These are phyloP conservation scores for Penicillium paradoxum DNA, from an alignment of 495 filamentous ascomycete species.

Conservation along the genomic window DNA sequence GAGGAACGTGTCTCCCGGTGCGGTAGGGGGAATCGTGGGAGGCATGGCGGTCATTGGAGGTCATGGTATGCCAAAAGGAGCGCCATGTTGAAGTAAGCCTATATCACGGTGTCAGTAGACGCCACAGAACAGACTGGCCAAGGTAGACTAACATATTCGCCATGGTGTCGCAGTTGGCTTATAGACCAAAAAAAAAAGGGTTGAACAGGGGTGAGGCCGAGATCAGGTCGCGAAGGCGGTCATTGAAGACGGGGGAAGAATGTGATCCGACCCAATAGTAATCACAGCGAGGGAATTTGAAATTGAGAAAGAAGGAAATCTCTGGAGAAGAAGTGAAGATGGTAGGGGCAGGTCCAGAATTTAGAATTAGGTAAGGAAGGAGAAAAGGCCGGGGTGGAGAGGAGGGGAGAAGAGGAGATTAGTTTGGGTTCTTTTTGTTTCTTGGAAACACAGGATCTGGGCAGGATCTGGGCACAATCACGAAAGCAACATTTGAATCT, in stretches of 20 bases:
- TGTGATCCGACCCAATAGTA: neutral
- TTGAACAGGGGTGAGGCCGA: neutral
- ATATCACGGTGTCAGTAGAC: conserved; percentile 10
- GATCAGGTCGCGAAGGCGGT: conserved; percentile 1
- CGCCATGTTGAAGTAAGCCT: conserved; percentile 62
- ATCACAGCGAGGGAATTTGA: neutral
- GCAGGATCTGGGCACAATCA: too few relatives aligned
- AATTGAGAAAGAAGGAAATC: neutral
- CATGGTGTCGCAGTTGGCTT: conserved; percentile 18
- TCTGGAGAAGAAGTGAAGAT: neutral
- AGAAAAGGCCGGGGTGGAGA: conserved; percentile 8
- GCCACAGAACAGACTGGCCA: neutral
- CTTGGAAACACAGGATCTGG: neutral
- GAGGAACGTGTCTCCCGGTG: conserved; percentile 72
- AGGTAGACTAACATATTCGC: conserved; percentile 23
- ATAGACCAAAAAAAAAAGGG: neutral
- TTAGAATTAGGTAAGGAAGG: conserved; percentile 11
- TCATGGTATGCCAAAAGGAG: conserved; percentile 97
- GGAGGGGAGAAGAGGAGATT: conserved; percentile 11
- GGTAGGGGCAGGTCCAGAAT: conserved; percentile 3
- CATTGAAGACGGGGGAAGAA: conserved; percentile 1
- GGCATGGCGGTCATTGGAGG: conserved; percentile 71
- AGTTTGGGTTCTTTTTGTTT: neutral
- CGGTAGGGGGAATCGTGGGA: conserved; percentile 82
- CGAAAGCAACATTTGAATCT: neutral